A percentile compares a stretch with the other conserved stretches of the same genome.
These are phyloP conservation scores for Psilocybe mexicana DNA, from an alignment of 1,284 basidiomycete genomes.

Conservation along the genomic window DNA sequence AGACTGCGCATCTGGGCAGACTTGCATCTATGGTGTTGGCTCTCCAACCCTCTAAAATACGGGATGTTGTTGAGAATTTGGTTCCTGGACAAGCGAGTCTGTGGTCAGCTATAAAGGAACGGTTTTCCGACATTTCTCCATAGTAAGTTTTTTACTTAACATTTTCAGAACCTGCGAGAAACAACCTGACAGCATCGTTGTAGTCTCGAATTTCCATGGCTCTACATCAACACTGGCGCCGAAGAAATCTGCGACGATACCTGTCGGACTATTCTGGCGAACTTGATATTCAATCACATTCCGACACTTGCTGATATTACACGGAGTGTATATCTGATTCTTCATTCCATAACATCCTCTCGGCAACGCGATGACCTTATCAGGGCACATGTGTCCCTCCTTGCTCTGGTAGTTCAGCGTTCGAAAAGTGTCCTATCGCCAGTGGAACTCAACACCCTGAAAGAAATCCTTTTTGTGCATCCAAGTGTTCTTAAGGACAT, in stretches of 20 bases:
- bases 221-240: constrained; percentile 44
- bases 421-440: constrained; percentile 27
- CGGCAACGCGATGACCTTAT: constrained; percentile 20
- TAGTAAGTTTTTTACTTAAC: constrained; percentile 30
- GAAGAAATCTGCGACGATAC: constrained; percentile 26
- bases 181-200: constrained; percentile 5
- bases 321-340: constrained; percentile 39
- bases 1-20: constrained; percentile 38
- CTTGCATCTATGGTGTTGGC: constrained; percentile 39
- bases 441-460: constrained; percentile 36
- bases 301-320: constrained; percentile 32
- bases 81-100: constrained; percentile 42
- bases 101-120: constrained; percentile 37
- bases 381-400: constrained; percentile 33
- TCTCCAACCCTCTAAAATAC: constrained; percentile 44
- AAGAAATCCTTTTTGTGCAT: constrained; percentile 39
- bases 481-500: constrained; percentile 32
- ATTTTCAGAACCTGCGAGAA: not conserved
- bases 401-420: constrained; percentile 35
- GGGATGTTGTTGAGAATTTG: constrained; percentile 43
- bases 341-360: constrained; percentile 35
- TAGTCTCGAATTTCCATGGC: constrained; percentile 45
- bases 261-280: constrained; percentile 30
- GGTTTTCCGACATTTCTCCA: constrained; percentile 23
- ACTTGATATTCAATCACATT: constrained; percentile 28